Base-by-base conservation (phyloP, 768 basidiomycete genomes). In the Boletus rubroflammeus region DNA sequence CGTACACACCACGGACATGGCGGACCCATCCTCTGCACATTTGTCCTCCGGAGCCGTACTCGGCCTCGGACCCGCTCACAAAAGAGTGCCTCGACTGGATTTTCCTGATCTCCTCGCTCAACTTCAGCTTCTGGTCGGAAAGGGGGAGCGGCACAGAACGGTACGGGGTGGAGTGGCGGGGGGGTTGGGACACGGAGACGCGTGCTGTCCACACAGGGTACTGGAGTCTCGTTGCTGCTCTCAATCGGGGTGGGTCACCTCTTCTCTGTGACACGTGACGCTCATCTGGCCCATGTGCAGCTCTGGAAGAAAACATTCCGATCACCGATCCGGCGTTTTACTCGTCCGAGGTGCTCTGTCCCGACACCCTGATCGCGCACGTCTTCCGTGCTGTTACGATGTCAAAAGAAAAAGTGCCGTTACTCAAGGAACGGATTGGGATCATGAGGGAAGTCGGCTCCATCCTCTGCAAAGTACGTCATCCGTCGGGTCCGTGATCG, bases 51-150 rank as follows among this genome's bases (percentile, higher is more conserved):
- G 84, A 88, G 58, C 82, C 83, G 0, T 83, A 84, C 69, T 71
- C 78, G 55, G 66, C 79, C 9, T 62, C 72, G 13, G 71, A 85
- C 50, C 79, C 83, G 8, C 69, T 76, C 54, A 88, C 83, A 36
- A 80, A 74, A 65, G 70, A 75, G 39, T 80, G 78, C 44, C 73
- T 94, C 28, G 75, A 93, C 72, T 95, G 92, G 92, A 86, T 95
- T 54, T 94, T 95, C 71, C 80, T 90, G 56, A 85, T 95, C 39
- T 93, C 88, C 3, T 80, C 85, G 15, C 79, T 92, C 47, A 96
- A 93, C 69, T 96, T 91, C 70, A 89, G 81, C 62, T 96, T 91
- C 69, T 95, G 94, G 93, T 92, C 87, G 0, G 83, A 86, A 64
- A 76, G 71, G 39, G 83, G 86, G 56, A 81, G 82, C 0, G 69